Base-by-base conservation (phyloP, 768 basidiomycete species). In the Lepiota subincarnata region DNA sequence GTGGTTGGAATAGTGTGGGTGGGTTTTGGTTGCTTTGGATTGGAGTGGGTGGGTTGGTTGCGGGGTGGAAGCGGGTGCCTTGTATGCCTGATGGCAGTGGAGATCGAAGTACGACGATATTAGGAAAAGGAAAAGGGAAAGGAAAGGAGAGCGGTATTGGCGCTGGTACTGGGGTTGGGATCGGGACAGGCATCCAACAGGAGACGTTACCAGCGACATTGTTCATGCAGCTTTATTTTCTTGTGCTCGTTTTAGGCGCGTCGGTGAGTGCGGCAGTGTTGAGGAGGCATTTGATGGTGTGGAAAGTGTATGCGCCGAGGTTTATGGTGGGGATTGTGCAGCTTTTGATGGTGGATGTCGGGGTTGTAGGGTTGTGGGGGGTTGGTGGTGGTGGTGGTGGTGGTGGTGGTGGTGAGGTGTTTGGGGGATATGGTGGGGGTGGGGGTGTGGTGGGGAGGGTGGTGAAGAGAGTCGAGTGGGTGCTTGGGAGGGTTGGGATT, bases 301-400 rank as follows among this genome's bases (percentile, higher is more conserved):
- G 97, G 97, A 98, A 98, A 71, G 86, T 98, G 3, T 99, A 98
- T 62, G 96, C 95, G 35, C 97, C 97, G 57, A 72, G 96, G 57
- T 97, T 95, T 65, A 95, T 98, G 86, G 65, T 81, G 13, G 89
- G 80, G 0, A 90, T 81, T 0, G 62, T 82, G 3, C 78, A 79
- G 24, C 66, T 96, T 34, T 38, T 92, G 3, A 79, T 79, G 1
- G 81, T 91, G 1, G 96, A 98, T 69, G 34, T 85, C 0, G 86
- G 76, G 0, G 69, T 88, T 16, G 49, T 92, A 46, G 26, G 87
- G 12, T 89, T 84, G 0, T 73, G 89, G 2, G 77, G 75, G 0
- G 60, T 86, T 4, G 89, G 86, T 1, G 31, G 31, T 31, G 10
- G 73, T 81, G 8, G 67, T n/a, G n/a, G n/a, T n/a, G n/a, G n/a